phyloP scores from a whole-genome alignment of 768 basidiomycete genomes.

The Termitomyces titanicus region DNA sequence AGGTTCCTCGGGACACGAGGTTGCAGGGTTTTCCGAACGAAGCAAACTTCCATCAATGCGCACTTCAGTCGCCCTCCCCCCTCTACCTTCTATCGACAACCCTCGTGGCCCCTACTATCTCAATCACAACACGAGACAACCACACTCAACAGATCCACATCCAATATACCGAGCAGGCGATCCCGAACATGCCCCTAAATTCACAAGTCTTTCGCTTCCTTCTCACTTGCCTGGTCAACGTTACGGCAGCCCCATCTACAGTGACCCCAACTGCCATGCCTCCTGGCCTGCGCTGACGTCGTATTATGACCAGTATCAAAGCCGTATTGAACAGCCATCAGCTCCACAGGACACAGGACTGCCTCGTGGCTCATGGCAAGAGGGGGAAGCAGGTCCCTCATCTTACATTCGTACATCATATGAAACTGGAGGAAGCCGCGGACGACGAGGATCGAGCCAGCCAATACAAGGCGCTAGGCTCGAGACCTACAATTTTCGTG shows the following conservation, averaged over 20 bases:
- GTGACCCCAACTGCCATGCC: constrained; percentile 27
- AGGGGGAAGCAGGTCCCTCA: constrained; percentile 46
- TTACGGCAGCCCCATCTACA: constrained; percentile 26
- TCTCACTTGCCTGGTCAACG: constrained; percentile 15
- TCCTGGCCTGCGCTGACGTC: constrained; percentile 25
- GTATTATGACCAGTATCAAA: constrained; percentile 15
- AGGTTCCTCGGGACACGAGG: constrained; percentile 1
- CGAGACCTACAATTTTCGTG: constrained; percentile 11
- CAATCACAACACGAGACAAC: constrained; percentile 6
- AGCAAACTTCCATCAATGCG: constrained; percentile 14
- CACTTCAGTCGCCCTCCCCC: constrained; percentile 9
- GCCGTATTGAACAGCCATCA: constrained; percentile 12
- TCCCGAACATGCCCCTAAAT: constrained; percentile 13
- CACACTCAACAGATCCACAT: constrained; percentile 1
- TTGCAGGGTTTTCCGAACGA: constrained; percentile 11
- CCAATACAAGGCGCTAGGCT: constrained; percentile 17
- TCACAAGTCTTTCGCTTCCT: constrained; percentile 15
- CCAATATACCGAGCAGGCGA: constrained; percentile 1
- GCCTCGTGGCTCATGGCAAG: constrained; percentile 23
- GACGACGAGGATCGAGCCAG: constrained; percentile 20
- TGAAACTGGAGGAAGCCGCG: constrained; percentile 13
- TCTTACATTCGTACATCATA: constrained; percentile 25
- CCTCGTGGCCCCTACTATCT: constrained; percentile 6
- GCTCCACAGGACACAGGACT: constrained; percentile 14
- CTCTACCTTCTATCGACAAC: constrained; percentile 9